Evolutionary conservation across 345 rosid genomes (phyloP).

Genomic region (Gossypium rotundifolium): DNA sequence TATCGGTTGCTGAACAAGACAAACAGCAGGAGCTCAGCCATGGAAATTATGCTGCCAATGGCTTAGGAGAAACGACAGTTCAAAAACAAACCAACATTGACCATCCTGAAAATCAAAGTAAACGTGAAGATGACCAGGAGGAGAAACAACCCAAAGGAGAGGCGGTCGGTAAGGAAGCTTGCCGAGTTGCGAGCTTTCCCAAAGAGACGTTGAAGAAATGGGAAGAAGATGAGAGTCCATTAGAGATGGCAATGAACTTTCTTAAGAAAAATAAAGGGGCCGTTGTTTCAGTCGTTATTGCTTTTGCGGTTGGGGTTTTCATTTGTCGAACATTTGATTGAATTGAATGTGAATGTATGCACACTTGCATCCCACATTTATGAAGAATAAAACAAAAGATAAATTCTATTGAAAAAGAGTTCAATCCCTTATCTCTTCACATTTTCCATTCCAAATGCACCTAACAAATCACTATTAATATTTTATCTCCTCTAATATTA

Average conservation of each 20-base stretch:
- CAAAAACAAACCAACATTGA: not conserved
- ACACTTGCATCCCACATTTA: not conserved
- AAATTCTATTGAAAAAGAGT: not conserved
- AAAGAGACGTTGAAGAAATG: not conserved
- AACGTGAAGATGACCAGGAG: not conserved
- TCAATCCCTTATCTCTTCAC: not conserved
- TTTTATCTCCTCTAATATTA: too few species aligned
- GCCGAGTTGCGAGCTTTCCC: not conserved
- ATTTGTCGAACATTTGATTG: constrained; percentile 2
- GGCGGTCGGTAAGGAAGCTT: not conserved
- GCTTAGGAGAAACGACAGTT: not conserved
- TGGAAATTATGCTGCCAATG: not conserved
- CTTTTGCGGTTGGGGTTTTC: not conserved
- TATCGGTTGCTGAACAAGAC: not conserved
- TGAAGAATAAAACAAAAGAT: not conserved
- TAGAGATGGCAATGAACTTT: constrained; percentile 10
- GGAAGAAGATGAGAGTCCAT: not conserved
- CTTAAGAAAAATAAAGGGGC: constrained; percentile 1
- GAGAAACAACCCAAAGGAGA: not conserved
- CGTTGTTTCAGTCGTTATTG: not conserved
- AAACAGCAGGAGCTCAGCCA: not conserved
- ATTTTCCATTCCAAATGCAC: not conserved
- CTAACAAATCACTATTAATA: too few species aligned
- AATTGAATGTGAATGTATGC: not conserved
- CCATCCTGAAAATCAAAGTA: not conserved